These are phyloP conservation scores for Fusarium penzigii DNA, from an alignment of 2,329 filamentous ascomycete genomes.

Conservation along the genomic window DNA sequence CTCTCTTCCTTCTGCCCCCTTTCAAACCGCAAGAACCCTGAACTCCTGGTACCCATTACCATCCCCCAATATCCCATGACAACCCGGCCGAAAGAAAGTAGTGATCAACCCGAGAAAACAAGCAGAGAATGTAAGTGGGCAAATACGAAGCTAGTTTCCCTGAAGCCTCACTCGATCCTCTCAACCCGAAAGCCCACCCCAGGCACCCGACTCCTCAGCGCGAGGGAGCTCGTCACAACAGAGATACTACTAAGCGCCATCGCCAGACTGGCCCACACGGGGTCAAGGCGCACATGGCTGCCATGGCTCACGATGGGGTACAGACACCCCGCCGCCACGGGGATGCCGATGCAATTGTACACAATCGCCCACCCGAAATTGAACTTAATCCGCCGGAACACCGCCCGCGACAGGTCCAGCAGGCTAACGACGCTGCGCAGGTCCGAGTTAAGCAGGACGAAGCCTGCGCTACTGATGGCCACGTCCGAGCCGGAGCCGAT, in stretches of 20 bases:
- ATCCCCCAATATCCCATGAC: no score
- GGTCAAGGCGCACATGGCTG: conserved; percentile 65
- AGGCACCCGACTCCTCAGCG: conserved; percentile 57
- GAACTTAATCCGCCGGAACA: conserved; percentile 77
- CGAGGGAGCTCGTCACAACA: conserved; percentile 80
- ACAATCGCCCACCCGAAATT: conserved; percentile 86
- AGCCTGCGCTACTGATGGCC: conserved; percentile 77
- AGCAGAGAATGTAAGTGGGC: no score
- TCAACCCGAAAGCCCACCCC: conserved; percentile 44
- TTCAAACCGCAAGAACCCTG: no score
- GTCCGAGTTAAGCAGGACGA: conserved; percentile 78
- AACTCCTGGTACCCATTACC: no score
- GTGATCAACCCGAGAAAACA: no score
- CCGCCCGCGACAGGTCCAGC: conserved; percentile 67
- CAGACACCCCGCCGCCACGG: conserved; percentile 77
- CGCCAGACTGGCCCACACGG: conserved; percentile 84
- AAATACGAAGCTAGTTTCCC: no score
- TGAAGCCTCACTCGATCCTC: conserved; percentile 8
- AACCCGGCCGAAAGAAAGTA: no score
- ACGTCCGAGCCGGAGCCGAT: conserved; percentile 84
- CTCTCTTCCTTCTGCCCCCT: no score
- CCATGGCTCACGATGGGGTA: conserved; percentile 56
- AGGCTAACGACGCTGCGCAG: conserved; percentile 72
- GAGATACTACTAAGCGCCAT: conserved; percentile 94
- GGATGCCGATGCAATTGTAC: conserved; percentile 78